Conservation (phyloP, 2,329 filamentous ascomycete genomes). For the Microdochium trichocladiopsis region DNA sequence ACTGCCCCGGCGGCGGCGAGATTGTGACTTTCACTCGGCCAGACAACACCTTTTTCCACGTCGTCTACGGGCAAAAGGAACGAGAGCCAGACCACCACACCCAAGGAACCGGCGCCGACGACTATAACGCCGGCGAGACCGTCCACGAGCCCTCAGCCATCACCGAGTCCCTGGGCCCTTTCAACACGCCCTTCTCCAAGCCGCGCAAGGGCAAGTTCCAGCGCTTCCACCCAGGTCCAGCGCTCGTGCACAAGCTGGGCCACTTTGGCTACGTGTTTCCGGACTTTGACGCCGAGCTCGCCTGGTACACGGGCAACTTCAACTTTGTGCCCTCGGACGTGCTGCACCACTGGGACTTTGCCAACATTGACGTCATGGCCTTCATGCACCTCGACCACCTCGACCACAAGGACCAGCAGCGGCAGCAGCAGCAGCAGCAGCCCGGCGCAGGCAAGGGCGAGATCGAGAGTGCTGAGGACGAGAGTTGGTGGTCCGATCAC, state of each 20-base stretch:
- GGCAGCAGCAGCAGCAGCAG: no score
- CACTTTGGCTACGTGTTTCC: constrained; percentile 49
- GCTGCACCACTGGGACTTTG: background rate
- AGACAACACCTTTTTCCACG: constrained; percentile 21
- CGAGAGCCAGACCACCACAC: background rate
- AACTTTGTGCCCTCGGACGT: constrained; percentile 45
- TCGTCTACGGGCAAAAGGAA: constrained; percentile 15
- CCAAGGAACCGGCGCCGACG: no score
- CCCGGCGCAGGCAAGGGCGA: no score
- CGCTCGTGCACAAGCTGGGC: constrained; percentile 41
- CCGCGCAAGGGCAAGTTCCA: constrained; percentile 40
- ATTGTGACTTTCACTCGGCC: constrained; percentile 26
- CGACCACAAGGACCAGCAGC: no score
- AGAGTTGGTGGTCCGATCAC: constrained; percentile 42
- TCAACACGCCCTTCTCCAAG: constrained; percentile 21
- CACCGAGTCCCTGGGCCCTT: constrained; percentile 8
- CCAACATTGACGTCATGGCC: constrained; percentile 22
- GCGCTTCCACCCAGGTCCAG: constrained; percentile 42
- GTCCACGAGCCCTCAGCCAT: constrained; percentile 10
- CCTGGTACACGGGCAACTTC: constrained; percentile 43
- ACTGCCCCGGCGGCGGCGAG: constrained; percentile 34
- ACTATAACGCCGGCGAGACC: no score
- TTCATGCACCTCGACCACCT: constrained; percentile 33
- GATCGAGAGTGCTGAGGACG: constrained; percentile 33
- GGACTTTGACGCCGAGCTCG: constrained; percentile 36